phyloP scores from a whole-genome alignment of 371 early-diverging fungal genomes.

The Apophysomyces ossiformis region DNA sequence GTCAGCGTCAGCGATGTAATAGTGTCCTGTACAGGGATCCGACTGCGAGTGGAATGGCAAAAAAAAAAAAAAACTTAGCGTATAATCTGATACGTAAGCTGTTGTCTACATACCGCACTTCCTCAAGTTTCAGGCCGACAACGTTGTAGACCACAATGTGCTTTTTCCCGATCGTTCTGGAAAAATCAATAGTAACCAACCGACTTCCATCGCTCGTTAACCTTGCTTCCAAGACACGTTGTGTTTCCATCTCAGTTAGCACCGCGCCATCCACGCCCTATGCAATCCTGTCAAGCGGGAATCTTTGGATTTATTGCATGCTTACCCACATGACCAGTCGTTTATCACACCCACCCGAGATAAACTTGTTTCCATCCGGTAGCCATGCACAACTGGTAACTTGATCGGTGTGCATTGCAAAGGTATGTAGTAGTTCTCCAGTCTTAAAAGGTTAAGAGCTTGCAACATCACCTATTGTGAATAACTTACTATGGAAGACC shows the following conservation, averaged over 20 bases:
- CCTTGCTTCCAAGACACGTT: constrained; percentile 86
- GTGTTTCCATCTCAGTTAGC: constrained; percentile 67
- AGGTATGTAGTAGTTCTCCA: constrained; percentile 58
- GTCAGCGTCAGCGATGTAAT: constrained; percentile 82
- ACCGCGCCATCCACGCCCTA: constrained; percentile 66
- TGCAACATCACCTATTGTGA: neutral
- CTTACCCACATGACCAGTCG: constrained; percentile 74
- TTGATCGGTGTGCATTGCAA: constrained; percentile 68
- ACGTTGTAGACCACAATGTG: constrained; percentile 78
- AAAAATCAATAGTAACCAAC: constrained; percentile 76
- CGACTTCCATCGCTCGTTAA: constrained; percentile 73
- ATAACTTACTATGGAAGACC: constrained; percentile 75
- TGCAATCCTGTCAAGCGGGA: neutral
- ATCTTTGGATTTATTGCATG: neutral
- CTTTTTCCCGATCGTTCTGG: constrained; percentile 33
- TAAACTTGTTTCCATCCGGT: constrained; percentile 73
- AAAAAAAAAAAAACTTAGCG: neutral
- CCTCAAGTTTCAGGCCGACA: constrained; percentile 48
- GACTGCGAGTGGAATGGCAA: constrained; percentile 26
- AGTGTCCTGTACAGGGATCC: constrained; percentile 68
- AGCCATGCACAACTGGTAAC: constrained; percentile 88
- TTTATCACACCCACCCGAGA: constrained; percentile 83
- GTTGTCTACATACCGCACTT: constrained; percentile 44
- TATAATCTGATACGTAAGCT: neutral
- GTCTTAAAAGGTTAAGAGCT: constrained; percentile 34